Base-by-base conservation (phyloP, 225 moss, liverwort and hornwort genomes). In the Polytrichum formosum region DNA sequence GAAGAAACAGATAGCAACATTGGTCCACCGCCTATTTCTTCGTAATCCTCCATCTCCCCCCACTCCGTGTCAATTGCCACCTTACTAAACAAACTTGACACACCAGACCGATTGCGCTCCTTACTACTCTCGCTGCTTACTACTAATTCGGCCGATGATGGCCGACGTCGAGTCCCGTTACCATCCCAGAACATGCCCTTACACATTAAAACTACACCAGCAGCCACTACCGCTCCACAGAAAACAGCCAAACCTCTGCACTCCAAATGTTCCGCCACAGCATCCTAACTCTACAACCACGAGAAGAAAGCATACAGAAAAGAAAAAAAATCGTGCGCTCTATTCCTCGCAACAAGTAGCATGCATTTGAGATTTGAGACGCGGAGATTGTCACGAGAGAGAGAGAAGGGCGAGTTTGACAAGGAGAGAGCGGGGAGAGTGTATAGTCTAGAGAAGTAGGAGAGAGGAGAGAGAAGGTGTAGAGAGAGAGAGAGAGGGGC, bases 31-130 rank as follows among this genome's bases (percentile, higher is more conserved):
- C 78, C 76, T 21, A 86, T 9, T 1, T 80, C 80, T 53, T 86
- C 86, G 35, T 53, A 82, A 53, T 86, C 86, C 35, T 86, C 86
- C 82, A 86, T 86, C 67, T 82, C 82, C 5, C 82, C 80, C 79
- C 82, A 80, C 75, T 82, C 86, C 0, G 86, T 82, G 5, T 86
- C 79, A 62, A 86, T 80, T 20, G 77, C 72, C 54, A 77, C 46
- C 46, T 46, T 46, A 72, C 54, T 77, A 79, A 25, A 79, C 71
- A 66, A 82, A 79, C 27, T 55, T 61, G 13, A 77, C 67, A 2
- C 79, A 77, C 28, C 64, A 46, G 22, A 25, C 66, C 7, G 86
- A 82, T 59, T 79, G 80, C 70, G 66, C 61, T 73, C 86, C 80
- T 80, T 68, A 75, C 23, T 31, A 5, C 4, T 85, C 81, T 17